Evolutionary conservation across 164 flowering plant genomes (phyloP), one percentile per base, ranked within the genome.

Genomic region (Piper betle): DNA sequence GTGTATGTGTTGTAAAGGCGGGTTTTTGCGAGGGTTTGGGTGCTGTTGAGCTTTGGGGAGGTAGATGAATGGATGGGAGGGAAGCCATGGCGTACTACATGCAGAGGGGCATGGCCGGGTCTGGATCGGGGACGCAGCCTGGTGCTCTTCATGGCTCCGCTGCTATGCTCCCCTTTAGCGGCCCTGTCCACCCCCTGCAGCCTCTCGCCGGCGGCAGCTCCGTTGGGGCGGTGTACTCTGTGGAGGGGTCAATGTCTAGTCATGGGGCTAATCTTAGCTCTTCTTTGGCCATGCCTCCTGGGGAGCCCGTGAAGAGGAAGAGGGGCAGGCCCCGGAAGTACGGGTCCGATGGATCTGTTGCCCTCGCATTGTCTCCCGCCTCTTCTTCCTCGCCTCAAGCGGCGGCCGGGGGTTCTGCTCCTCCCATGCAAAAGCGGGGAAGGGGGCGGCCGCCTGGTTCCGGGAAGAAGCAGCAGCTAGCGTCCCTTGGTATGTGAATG

Each of bases 371-470:
- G 59, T 76, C 88, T 33, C 78, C 88, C 4, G n/a, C 79, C 3
- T 64, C 80, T 2, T 71, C 85, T 48, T 39, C 78, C 52, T 70
- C 76, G 39, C 19, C 73, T 68, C 73, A 78, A 0, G 70, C 75
- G 17, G 18, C 69, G 15, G 37, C 52, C 13, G 33, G 64, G 39
- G 52, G 55, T 8, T 55, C 75, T 2, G n/a, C 70, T 37, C 39
- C 78, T 4, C 57, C 79, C 40, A 55, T 64, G 38, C 90, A 78
- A 63, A 91, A 84, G 75, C 78, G 96, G 59, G 86, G 96, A 56
- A 80, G 97, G 72, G 97, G 97, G 57, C 82, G 97, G 65, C 97
- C 97, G n/a, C 90, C 87, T 0, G 96, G 97, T n/a, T 69, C 82
- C 58, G 94, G 96, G 39, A 81, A 76, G 69, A 91, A 86, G 71